Evolutionary conservation across 108 stramenopile species (phyloP).

Genomic region (Pelagomonas calceolata): DNA sequence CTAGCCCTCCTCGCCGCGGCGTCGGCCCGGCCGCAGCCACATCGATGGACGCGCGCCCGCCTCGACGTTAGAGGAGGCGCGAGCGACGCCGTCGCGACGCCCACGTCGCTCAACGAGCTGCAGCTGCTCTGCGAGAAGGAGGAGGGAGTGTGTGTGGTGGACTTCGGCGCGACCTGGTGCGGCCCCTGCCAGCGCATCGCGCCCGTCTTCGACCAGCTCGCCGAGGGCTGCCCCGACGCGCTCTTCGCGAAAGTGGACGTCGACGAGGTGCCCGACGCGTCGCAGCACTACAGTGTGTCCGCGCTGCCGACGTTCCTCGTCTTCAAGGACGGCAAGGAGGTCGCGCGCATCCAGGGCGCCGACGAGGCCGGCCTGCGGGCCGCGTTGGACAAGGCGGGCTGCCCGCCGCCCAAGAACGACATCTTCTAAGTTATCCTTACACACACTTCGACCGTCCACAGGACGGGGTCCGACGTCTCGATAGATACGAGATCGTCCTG

Average conservation of each 20-base stretch:
- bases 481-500: conserved; percentile 5
- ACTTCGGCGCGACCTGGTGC: conserved; percentile 43
- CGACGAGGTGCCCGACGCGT: conserved; percentile 12
- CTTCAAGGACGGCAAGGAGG: conserved; percentile 4
- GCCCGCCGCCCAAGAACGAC: no score
- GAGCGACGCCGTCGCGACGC: no score
- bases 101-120: no score
- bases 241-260: conserved; percentile 35
- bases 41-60: no score
- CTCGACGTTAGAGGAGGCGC: no score
- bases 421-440: no score
- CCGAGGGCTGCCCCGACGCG: conserved; percentile 29
- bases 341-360: conserved; percentile 3
- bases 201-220: conserved; percentile 24
- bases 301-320: conserved; percentile 9
- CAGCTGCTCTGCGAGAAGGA: no score
- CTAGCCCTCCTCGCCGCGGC: no score
- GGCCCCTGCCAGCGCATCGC: conserved; percentile 41
- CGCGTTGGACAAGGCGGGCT: no score
- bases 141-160: neutral
- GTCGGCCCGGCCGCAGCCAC: no score
- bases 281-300: neutral
- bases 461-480: neutral
- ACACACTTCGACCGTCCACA: neutral
- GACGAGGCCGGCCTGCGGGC: neutral